Conservation (phyloP, 345 rosid species). For the Corymbia maculata region DNA sequence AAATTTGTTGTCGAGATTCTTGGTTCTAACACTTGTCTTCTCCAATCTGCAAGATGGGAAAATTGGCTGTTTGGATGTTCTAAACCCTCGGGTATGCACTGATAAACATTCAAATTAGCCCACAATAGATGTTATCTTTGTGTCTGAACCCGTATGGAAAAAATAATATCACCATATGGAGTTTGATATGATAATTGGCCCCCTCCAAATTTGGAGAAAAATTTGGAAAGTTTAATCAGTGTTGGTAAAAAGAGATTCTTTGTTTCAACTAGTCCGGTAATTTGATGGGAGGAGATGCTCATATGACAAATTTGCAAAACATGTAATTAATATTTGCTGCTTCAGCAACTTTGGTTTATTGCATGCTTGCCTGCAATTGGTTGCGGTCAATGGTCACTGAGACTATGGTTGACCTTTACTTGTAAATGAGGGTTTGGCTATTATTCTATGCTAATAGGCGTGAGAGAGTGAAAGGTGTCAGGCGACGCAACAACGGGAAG, state of each 20-base stretch:
- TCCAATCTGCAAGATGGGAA: conserved; percentile 50
- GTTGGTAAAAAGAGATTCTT: background rate
- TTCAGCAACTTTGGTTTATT: background rate
- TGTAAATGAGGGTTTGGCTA: background rate
- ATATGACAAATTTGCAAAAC: background rate
- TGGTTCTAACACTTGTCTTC: background rate
- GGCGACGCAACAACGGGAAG: too few relatives aligned
- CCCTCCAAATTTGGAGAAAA: background rate
- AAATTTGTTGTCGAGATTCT: background rate
- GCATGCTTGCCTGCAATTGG: background rate
- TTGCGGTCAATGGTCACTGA: background rate
- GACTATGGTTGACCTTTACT: background rate
- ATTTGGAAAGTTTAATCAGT: background rate
- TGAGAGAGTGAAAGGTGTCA: too few relatives aligned
- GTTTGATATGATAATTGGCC: background rate
- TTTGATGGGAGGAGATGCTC: background rate
- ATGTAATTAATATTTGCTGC: background rate
- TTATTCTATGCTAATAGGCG: too few relatives aligned
- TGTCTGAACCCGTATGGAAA: background rate
- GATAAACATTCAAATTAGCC: background rate
- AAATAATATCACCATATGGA: background rate
- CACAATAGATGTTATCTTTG: background rate
- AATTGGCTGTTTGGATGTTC: conserved; percentile 48
- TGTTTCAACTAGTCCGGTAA: background rate
- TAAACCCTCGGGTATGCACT: conserved; percentile 79